phyloP scores from a whole-genome alignment of 371 early-diverging fungal species.

The Mucor saturninus region DNA sequence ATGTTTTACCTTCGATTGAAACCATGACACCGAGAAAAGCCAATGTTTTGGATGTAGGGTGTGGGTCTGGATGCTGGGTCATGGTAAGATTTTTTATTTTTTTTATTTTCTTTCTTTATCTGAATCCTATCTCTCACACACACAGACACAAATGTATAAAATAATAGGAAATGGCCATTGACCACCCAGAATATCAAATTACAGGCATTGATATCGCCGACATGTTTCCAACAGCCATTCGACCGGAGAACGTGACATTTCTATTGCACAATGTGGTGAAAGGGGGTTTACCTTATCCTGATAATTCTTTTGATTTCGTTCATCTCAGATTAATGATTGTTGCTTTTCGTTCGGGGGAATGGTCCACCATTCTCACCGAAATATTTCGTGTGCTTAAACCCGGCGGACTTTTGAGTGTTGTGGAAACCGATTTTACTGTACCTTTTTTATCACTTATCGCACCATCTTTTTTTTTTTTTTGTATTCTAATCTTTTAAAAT shows the following conservation, averaged over 20 bases:
- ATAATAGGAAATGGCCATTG: conserved; percentile 59
- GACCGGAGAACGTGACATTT: conserved; percentile 53
- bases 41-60: conserved; percentile 31
- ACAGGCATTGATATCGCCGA: conserved; percentile 60
- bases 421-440: conserved; percentile 52
- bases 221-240: conserved; percentile 47
- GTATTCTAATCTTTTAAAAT: not conserved
- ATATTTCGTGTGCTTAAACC: conserved; percentile 53
- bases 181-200: conserved; percentile 55
- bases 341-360: conserved; percentile 39
- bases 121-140: too few relatives aligned
- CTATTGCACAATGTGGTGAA: conserved; percentile 35
- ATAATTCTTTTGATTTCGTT: conserved; percentile 52
- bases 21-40: conserved; percentile 7
- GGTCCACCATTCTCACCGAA: conserved; percentile 41
- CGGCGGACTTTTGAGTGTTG: conserved; percentile 47
- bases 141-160: too few relatives aligned
- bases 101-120: not conserved
- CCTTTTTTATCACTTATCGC: not conserved
- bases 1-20: conserved; percentile 31
- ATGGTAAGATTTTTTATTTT: conserved; percentile 27
- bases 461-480: not conserved
- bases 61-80: conserved; percentile 38
- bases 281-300: conserved; percentile 47
- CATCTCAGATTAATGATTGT: conserved; percentile 52